phyloP scores from a whole-genome alignment of 1,284 basidiomycete species.

The Boletus sp. region DNA sequence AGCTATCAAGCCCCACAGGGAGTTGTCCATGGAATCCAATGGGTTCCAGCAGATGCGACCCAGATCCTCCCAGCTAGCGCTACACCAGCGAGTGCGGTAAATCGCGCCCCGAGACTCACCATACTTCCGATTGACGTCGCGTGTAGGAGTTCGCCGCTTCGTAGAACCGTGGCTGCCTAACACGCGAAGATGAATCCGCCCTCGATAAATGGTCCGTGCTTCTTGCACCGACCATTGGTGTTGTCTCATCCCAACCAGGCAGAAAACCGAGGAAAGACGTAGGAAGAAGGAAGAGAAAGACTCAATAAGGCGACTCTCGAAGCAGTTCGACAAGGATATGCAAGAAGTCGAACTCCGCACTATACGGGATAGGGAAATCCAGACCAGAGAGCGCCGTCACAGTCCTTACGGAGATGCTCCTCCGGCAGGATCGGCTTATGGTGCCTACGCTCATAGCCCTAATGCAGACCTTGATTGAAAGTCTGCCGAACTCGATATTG shows the following conservation, averaged over 20 bases:
- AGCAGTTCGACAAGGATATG: constrained; percentile 46
- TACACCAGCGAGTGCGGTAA: constrained; percentile 58
- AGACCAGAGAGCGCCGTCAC: constrained; percentile 40
- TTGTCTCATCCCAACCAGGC: constrained; percentile 44
- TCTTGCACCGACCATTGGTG: constrained; percentile 4
- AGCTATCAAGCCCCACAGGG: constrained; percentile 75
- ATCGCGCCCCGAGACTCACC: constrained; percentile 19
- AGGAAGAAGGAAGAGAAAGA: constrained; percentile 61
- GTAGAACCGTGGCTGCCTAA: constrained; percentile 51
- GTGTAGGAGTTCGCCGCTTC: constrained; percentile 60
- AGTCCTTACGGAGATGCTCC: constrained; percentile 40
- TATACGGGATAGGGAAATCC: constrained; percentile 56
- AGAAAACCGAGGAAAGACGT: constrained; percentile 59
- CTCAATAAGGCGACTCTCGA: constrained; percentile 52
- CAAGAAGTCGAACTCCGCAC: constrained; percentile 57
- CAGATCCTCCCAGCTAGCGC: constrained; percentile 60
- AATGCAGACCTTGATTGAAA: constrained; percentile 38
- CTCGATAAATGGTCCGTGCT: constrained; percentile 53
- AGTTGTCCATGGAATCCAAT: constrained; percentile 70
- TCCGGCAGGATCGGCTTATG: constrained; percentile 30
- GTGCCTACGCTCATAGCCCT: constrained; percentile 32
- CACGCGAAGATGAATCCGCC: constrained; percentile 46
- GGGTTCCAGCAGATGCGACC: constrained; percentile 72
- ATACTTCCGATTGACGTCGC: constrained; percentile 10
- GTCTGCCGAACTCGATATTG: constrained; percentile 39